Base-by-base conservation (phyloP, 164 flowering plant genomes). In the Pachysandra terminalis region DNA sequence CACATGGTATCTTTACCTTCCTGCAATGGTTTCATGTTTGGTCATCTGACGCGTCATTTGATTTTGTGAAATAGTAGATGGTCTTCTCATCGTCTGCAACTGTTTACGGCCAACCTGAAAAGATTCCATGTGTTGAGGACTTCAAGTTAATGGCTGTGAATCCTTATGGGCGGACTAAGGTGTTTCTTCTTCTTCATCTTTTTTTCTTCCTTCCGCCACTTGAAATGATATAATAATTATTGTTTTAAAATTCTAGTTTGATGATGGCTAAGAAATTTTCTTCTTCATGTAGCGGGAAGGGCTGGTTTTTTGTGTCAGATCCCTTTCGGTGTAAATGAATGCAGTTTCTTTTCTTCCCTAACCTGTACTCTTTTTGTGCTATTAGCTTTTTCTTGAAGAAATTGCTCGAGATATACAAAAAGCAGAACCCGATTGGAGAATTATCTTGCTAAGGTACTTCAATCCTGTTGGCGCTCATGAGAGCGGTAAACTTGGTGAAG, bases 151-250 rank as follows among this genome's bases (percentile, higher is more conserved):
- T 71, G 75, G 97, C 98, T 48, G 81, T 90, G 90, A 95, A 89
- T 82, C 98, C 98, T 9, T 92, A 95, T 82, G 98, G 97, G 15
- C 80, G 94, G 17, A 95, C 97, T 26, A 92, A 95, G 96, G 97
- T 95, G 61, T 32, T 51, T 49, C 45, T 40, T 40, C 7, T 40
- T 40, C 45, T 40, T 5, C n/a, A n/a, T n/a, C n/a, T n/a, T n/a
- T n/a, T n/a, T n/a, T n/a, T n/a, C n/a, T n/a, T n/a, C n/a, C n/a
- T n/a, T n/a, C n/a, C n/a, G n/a, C n/a, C n/a, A n/a, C n/a, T n/a
- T n/a, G n/a, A n/a, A n/a, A n/a, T n/a, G n/a, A n/a, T n/a, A n/a
- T n/a, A n/a, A n/a, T n/a, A n/a, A n/a, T n/a, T n/a, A n/a, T n/a
- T n/a, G n/a, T n/a, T n/a, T n/a, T n/a, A n/a, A n/a, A n/a, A n/a